These are phyloP conservation scores for Tylopilus plumbeoviolaceoides DNA, from an alignment of 768 basidiomycete genomes.

Conservation along the genomic window DNA sequence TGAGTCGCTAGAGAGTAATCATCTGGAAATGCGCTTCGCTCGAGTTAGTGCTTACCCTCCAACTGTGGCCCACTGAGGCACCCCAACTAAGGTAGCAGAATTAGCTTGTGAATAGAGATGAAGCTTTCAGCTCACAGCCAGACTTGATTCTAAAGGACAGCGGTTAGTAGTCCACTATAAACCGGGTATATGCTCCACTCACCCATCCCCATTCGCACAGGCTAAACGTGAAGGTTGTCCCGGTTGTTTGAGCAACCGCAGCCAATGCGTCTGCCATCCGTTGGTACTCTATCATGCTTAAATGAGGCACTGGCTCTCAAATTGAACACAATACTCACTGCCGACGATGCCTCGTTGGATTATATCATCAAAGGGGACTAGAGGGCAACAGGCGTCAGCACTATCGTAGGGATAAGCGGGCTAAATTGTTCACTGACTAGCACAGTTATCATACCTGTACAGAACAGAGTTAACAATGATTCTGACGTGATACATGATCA, in stretches of 20 bases:
- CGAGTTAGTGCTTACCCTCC: slow-evolving; percentile 34
- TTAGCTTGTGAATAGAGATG: background rate
- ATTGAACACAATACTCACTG: slow-evolving; percentile 33
- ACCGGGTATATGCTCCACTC: slow-evolving; percentile 16
- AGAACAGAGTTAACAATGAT: background rate
- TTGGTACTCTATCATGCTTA: slow-evolving; percentile 41
- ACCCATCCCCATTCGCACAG: slow-evolving; percentile 69
- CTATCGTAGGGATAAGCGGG: background rate
- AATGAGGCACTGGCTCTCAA: background rate
- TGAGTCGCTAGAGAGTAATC: background rate
- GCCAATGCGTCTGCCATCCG: slow-evolving; percentile 58
- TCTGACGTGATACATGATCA: background rate
- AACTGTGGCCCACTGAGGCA: slow-evolving; percentile 34
- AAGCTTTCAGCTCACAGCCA: slow-evolving; percentile 50
- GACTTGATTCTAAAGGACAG: slow-evolving; percentile 45
- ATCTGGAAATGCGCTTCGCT: background rate
- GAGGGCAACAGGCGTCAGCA: background rate
- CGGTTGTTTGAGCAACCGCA: slow-evolving; percentile 40
- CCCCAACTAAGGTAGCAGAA: slow-evolving; percentile 30
- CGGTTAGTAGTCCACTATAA: background rate
- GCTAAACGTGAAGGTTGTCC: slow-evolving; percentile 55
- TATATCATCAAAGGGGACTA: slow-evolving; percentile 54
- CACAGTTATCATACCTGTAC: slow-evolving; percentile 56
- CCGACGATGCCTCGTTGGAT: slow-evolving; percentile 51
- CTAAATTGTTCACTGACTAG: slow-evolving; percentile 32